A percentile compares a stretch with the other conserved stretches of the same genome.
phyloP scores from a whole-genome alignment of 305 asterid species.

The Withania somnifera region DNA sequence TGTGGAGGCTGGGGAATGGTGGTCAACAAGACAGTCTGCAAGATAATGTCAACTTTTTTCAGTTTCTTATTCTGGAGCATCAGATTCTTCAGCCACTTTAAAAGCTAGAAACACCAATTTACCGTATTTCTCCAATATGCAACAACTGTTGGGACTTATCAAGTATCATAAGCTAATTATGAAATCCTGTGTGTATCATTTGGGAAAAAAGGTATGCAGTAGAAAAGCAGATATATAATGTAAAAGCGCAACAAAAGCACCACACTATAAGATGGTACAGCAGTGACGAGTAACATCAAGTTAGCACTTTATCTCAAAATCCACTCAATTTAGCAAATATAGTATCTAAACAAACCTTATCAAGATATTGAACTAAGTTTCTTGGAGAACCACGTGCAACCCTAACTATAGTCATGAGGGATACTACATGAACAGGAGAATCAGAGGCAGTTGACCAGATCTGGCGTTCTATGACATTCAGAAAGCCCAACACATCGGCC shows the following conservation, averaged over 20 bases:
- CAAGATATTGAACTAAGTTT: conserved; percentile 74
- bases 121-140: background rate
- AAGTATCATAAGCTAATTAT: background rate
- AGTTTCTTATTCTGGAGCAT: background rate
- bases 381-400: conserved; percentile 86
- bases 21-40: background rate
- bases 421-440: conserved; percentile 84
- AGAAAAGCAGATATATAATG: background rate
- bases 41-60: background rate
- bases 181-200: background rate
- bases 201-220: background rate
- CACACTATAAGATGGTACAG: background rate
- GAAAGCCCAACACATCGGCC: conserved; percentile 78
- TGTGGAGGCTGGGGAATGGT: background rate
- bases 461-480: conserved; percentile 82
- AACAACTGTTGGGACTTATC: background rate
- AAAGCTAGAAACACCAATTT: background rate
- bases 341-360: conserved; percentile 66
- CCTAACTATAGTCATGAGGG: conserved; percentile 83
- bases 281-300: background rate
- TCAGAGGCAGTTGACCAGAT: conserved; percentile 99
- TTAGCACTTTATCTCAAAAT: background rate
- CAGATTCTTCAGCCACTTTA: background rate
- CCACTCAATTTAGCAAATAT: background rate
- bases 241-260: background rate